Evolutionary conservation across 116 monocot species (phyloP), one percentile per base, ranked within the genome.

Genomic region (Dioscorea cayenensis): DNA sequence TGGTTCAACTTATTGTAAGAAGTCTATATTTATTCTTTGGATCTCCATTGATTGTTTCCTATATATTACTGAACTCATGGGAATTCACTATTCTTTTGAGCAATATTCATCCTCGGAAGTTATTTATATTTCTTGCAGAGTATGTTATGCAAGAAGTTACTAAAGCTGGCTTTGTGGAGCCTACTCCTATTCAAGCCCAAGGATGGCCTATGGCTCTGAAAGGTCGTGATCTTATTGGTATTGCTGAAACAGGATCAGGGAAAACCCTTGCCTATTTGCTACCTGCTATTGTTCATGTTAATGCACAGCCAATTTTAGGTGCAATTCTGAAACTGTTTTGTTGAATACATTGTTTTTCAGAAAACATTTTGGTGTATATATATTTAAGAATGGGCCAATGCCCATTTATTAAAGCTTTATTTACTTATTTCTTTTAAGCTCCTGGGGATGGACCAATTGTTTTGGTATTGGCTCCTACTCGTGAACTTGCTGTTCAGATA

Each of bases 131-230:
- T 20, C 68, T 64, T 66, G 3, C 73, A 94, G 99, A 91, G 60
- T 99, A 99, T 87, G 92, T 99, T 67, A 82, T 99, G 92, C 87
- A 94, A 83, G 94, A 99, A 83, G 84, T 99, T 68, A 27, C 16
- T 59, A 94, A 86, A 81, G 99, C 99, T 79, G 99, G 99, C 6
- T 99, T 94, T 87, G 82, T 80, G 32, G 99, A 99, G 76, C 99
- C 99, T 51, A 99, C 99, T 36, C 87, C 99, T 66, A 99, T 99
- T 71, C 99, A 99, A 85, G 77, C 99, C n/a, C 99, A 99, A 79
- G 99, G 99, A 37, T 99, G 99, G 99, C 99, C 99, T 38, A 99
- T 99, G 99, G 99, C 99, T 62, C 70, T 99, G 66, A 99, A 89
- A 78, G 99, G 99, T 50, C 94, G 94, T 75, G 94, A 94, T 78